A percentile compares a stretch with the other conserved stretches of the same genome.
Evolutionary conservation across 768 basidiomycete species (phyloP).

Genomic region (Austroboletus festivus): DNA sequence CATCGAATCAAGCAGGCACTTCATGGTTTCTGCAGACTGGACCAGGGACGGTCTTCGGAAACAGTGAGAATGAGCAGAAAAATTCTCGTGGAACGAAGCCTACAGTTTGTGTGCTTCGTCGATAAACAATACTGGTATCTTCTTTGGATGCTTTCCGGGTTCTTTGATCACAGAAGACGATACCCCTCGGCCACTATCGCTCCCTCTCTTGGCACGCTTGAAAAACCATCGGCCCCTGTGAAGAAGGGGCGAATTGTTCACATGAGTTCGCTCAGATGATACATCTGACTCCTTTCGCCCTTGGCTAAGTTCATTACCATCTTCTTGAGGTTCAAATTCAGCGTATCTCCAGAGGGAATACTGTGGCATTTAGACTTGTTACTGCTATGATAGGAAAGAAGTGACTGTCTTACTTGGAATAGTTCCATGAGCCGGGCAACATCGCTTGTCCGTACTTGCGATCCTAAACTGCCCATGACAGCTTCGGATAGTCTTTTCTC

Average conservation of each 20-base stretch:
- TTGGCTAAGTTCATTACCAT: conserved; percentile 21
- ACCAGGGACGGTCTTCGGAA: conserved; percentile 62
- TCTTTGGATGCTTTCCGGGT: conserved; percentile 48
- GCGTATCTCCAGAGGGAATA: conserved; percentile 71
- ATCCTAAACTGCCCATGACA: conserved; percentile 39
- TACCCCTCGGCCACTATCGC: conserved; percentile 30
- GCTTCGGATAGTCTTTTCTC: conserved; percentile 57
- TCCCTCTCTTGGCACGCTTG: conserved; percentile 24
- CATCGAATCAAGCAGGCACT: conserved; percentile 80
- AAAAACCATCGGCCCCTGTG: conserved; percentile 29
- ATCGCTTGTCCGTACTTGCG: conserved; percentile 69
- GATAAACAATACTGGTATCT: conserved; percentile 76
- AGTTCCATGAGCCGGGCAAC: conserved; percentile 81
- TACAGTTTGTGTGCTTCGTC: conserved; percentile 86
- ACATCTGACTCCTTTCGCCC: conserved; percentile 29
- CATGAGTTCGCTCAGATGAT: conserved; percentile 44
- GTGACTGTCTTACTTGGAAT: conserved; percentile 53
- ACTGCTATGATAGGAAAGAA: neutral
- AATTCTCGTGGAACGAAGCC: conserved; percentile 16
- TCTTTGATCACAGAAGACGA: conserved; percentile 32
- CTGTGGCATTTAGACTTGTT: conserved; percentile 30
- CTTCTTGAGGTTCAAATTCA: conserved; percentile 53
- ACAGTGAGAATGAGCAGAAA: conserved; percentile 1
- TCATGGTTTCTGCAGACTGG: conserved; percentile 78
- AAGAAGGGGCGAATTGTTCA: conserved; percentile 32